Evolutionary conservation across 1,284 basidiomycete genomes (phyloP).

Genomic region (Rhodotorula sp.): DNA sequence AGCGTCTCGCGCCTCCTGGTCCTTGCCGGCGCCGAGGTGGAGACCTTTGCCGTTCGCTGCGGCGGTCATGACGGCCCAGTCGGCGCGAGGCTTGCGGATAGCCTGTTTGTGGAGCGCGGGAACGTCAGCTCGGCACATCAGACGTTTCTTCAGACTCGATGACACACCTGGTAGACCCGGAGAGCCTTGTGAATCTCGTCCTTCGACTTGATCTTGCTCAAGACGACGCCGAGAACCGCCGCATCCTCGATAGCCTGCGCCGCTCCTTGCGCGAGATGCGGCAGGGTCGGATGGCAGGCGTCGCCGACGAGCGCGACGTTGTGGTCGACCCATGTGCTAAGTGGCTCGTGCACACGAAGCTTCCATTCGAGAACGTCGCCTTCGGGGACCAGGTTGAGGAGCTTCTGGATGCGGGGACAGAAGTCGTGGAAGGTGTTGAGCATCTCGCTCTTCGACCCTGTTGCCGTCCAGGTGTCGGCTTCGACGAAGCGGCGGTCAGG

Average conservation of each 20-base stretch:
- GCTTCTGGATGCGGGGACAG: slow-evolving; percentile 46
- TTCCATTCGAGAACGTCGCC: slow-evolving; percentile 52
- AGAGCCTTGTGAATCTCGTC: slow-evolving; percentile 49
- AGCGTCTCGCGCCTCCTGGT: slow-evolving; percentile 31
- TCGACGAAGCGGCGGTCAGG: slow-evolving; percentile 49
- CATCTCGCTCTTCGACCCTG: slow-evolving; percentile 49
- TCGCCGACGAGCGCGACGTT: slow-evolving; percentile 49
- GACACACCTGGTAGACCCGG: slow-evolving; percentile 46
- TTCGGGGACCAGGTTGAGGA: slow-evolving; percentile 49
- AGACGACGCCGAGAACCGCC: slow-evolving; percentile 48
- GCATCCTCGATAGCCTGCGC: slow-evolving; percentile 52
- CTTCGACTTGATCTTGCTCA: slow-evolving; percentile 46
- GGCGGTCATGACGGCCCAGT: slow-evolving; percentile 48
- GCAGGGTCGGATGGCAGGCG: slow-evolving; percentile 50
- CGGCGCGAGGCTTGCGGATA: slow-evolving; percentile 49
- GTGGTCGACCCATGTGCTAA: slow-evolving; percentile 39
- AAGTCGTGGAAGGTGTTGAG: slow-evolving; percentile 49
- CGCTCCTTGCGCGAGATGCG: slow-evolving; percentile 45
- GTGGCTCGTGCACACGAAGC: slow-evolving; percentile 47
- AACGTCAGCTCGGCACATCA: too few species aligned
- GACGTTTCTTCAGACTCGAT: too few species aligned
- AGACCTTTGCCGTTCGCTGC: slow-evolving; percentile 49
- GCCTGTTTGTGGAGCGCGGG: slow-evolving; percentile 15
- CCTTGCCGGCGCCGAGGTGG: slow-evolving; percentile 45
- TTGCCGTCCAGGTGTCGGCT: slow-evolving; percentile 47